A percentile compares a stretch with the other conserved stretches of the same genome.
Conservation (phyloP, 495 filamentous ascomycete species). For the Penicillium psychrofluorescens region DNA sequence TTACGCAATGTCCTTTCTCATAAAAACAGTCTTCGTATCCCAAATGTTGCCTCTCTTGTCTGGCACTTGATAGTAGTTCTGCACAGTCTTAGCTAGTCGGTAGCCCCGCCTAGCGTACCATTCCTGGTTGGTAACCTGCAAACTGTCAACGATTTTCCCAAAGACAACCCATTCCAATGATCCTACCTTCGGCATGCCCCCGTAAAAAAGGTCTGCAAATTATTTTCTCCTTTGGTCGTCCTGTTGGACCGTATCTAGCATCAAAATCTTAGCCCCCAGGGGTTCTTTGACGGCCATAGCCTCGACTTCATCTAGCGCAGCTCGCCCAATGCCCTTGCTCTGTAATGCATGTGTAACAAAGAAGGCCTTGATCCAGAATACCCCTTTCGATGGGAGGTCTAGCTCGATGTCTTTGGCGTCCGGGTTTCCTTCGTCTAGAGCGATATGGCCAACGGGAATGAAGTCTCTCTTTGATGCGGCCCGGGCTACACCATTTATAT, state of each 20-base stretch:
- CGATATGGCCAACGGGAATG: constrained; percentile 22
- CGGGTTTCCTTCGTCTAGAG: constrained; percentile 13
- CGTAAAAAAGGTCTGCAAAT: constrained; percentile 8
- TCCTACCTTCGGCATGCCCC: constrained; percentile 15
- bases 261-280: constrained; percentile 9
- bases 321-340: constrained; percentile 17
- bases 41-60: constrained; percentile 11
- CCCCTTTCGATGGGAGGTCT: constrained; percentile 6
- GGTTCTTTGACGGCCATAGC: constrained; percentile 18
- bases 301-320: constrained; percentile 21
- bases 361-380: constrained; percentile 24
- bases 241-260: constrained; percentile 13
- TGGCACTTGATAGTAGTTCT: constrained; percentile 7
- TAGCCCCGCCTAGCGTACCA: constrained; percentile 15
- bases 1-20: constrained; percentile 13
- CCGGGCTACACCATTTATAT: constrained; percentile 11
- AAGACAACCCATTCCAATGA: background rate
- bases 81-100: constrained; percentile 3
- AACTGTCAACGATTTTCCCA: background rate
- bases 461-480: constrained; percentile 8
- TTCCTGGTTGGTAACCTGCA: constrained; percentile 9
- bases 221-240: constrained; percentile 13
- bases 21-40: constrained; percentile 15
- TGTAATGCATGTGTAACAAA: constrained; percentile 12
- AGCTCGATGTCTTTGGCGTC: constrained; percentile 9